Base-by-base conservation (phyloP, 164 flowering plant species). In the Tetracentron sinense region DNA sequence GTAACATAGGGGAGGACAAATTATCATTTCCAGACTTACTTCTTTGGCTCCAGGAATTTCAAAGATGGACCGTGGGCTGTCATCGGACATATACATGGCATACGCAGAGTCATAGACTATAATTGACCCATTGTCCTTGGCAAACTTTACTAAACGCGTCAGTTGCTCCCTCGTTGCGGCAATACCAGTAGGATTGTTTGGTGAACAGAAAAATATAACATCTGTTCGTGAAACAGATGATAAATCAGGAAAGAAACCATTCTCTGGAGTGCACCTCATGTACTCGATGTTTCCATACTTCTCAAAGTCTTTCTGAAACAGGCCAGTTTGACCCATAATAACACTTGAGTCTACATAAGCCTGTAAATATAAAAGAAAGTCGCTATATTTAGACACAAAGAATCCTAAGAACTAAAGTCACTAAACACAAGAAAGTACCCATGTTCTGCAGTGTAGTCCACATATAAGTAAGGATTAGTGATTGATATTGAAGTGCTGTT, bases 321-420 rank as follows among this genome's bases (percentile, higher is more conserved):
- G 77, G 42, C 93, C 98, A 54, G 97, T 88, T 68, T 94, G 98
- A 42, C 98, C 98, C 82, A 91, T 77, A 26, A 94, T 93, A 26
- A 93, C 98, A 74, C 98, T 77, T 29, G 98, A 88, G 67, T 93
- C 98, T 7, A 93, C 97, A 78, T 94, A 94, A 60, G 96, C 98
- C 97, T 94, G 80, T 62, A 72, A 1, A 21, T 22, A 62, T 1
- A 7, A 61, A 17, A 26, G 31, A 33, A 4, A 33, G 16, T 35
- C 1, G 4, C 29, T 4, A 44, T 15, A 48, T 52, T 42, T 5
- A 31, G 23, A 20, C 23, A n/a, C 53, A 21, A 55, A 7, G 20
- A 20, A 16, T 7, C 2, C 7, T 22, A 23, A 26, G 46, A 47
- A 31, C 33, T 26, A 4, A 22, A 15, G n/a, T n/a, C n/a, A 31